Evolutionary conservation across 805 yeast species (phyloP).

Genomic region (Yarrowia sp.): DNA sequence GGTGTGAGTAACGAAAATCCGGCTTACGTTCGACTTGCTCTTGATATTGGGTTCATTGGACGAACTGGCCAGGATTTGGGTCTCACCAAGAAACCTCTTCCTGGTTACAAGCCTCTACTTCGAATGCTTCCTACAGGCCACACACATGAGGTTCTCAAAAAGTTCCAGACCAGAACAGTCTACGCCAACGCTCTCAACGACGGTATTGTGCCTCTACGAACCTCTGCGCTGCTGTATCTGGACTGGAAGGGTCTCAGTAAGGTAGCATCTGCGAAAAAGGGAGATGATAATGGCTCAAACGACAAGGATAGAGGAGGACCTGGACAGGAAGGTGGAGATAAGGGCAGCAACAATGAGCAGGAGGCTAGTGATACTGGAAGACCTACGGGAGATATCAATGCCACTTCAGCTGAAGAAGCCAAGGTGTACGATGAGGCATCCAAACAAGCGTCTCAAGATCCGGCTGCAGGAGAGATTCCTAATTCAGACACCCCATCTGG

Average conservation of each 20-base stretch:
- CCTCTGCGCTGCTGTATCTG: constrained; percentile 78
- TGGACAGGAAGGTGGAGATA: constrained; percentile 29
- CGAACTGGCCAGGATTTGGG: constrained; percentile 89
- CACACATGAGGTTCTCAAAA: constrained; percentile 59
- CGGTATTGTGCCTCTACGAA: constrained; percentile 92
- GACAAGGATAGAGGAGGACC: constrained; percentile 30
- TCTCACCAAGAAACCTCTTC: constrained; percentile 46
- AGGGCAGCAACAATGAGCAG: neutral
- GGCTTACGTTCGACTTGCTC: constrained; percentile 72
- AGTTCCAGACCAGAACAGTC: constrained; percentile 68
- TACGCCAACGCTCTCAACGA: constrained; percentile 91
- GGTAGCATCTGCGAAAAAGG: constrained; percentile 44
- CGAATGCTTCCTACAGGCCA: constrained; percentile 75
- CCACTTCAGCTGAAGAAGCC: neutral
- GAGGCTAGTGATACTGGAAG: neutral
- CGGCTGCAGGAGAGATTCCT: constrained; percentile 42
- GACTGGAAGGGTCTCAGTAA: constrained; percentile 76
- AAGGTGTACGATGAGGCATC: constrained; percentile 10
- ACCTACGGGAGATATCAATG: neutral
- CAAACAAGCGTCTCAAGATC: neutral
- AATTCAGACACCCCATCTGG: neutral
- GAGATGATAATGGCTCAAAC: constrained; percentile 26
- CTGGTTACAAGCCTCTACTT: constrained; percentile 56
- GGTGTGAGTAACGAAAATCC: constrained; percentile 91
- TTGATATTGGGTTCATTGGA: constrained; percentile 89